Percentiles rank a stretch among this genome's conserved stretches.
These are phyloP conservation scores for Ogataea pini DNA, from an alignment of 805 yeast species.

Conservation along the genomic window DNA sequence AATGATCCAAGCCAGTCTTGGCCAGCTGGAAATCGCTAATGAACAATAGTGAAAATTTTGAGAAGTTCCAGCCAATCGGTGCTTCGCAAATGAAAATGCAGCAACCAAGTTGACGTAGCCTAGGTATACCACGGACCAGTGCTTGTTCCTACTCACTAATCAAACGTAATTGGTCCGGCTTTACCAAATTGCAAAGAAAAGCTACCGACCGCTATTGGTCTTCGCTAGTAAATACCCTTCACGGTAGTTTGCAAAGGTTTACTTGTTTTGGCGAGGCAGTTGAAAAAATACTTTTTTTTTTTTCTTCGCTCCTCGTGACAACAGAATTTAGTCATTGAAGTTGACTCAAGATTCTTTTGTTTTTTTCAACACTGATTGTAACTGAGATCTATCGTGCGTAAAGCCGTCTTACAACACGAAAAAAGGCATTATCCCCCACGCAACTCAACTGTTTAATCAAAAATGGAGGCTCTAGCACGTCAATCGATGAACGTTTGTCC, in stretches of 20 bases:
- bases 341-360: background rate
- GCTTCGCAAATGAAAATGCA: background rate
- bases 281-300: slow-evolving; percentile 2
- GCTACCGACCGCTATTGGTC: no score
- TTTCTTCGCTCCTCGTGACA: background rate
- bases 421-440: background rate
- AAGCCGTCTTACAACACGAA: background rate
- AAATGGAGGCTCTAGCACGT: slow-evolving; percentile 78
- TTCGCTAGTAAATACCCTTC: background rate
- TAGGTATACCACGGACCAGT: no score
- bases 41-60: background rate
- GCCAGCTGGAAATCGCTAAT: no score
- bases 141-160: no score
- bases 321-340: background rate
- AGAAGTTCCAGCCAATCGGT: background rate
- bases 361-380: background rate
- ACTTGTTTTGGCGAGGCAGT: background rate
- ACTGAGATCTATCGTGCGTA: background rate
- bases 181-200: no score
- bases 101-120: no score
- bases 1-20: background rate
- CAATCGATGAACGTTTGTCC: slow-evolving; percentile 84
- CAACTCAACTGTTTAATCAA: background rate
- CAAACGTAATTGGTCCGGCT: no score
- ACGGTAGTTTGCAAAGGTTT: background rate